Base-by-base conservation (phyloP, 106 monocot genomes). In the Allium cepa region DNA sequence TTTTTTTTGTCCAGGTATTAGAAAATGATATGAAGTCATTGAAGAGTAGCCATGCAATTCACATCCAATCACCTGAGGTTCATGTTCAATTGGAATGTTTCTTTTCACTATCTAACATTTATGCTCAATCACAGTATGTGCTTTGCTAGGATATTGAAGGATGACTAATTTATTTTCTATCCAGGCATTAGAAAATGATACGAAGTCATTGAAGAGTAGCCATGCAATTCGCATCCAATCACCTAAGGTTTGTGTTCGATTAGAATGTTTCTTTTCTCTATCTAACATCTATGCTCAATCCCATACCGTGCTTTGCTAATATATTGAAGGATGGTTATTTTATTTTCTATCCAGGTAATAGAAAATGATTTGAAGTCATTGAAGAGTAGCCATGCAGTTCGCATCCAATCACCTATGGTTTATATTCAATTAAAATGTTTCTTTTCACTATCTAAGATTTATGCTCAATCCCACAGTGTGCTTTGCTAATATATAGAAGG, bases 21-120 rank as follows among this genome's bases (percentile, higher is more conserved):
- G 62, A 57, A 67, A 78, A 71, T 69, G 28, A 46, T 58, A 71
- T 80, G 50, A 85, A 79, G 64, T 77, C 79, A 49, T 28, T 62
- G 55, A 72, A 62, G 49, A 65, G 58, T 59, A 78, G 56, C 26
- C 59, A 64, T 56, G 12, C 59, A 64, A 22, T 46, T 57, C 47
- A 48, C 65, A 58, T 65, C 10, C 76, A 56, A 62, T 59, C 78
- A 59, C 46, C 66, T 15, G 64, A 63, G 80, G 84, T 88, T 67
- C 26, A 4, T 36, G 36, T 36, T 36, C 36, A 36, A 53, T 72
- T 69, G 0, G 4, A 36, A 9, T 46, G n/a, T 8, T 10, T 45
- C 55, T 16, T 53, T 62, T 10, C 14, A 56, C 46, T 16, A 56
- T 3, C 26, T 12, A 11, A 8, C n/a, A 10, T 56, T 56, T 56